Conservation (phyloP, 805 yeast species). For the Pichia pseudocactophila region DNA sequence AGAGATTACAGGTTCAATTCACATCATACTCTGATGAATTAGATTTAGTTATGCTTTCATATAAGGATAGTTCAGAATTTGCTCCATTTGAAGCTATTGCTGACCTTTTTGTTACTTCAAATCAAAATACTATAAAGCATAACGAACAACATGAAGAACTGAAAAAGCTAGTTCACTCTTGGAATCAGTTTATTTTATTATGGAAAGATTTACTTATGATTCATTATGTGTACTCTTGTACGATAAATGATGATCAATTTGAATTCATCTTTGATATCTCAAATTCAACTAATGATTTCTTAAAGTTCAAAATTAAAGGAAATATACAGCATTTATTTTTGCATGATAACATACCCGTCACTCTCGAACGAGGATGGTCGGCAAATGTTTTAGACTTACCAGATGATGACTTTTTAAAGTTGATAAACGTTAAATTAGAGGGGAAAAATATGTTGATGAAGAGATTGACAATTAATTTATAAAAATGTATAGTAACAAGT, state of each 20-base stretch:
- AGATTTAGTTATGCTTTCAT: background rate
- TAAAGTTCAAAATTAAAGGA: background rate
- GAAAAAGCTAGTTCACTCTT: background rate
- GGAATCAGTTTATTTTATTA: slow-evolving; percentile 3
- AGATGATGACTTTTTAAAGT: background rate
- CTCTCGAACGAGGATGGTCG: no score
- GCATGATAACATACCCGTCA: no score
- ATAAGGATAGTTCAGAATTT: no score
- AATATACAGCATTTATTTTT: background rate
- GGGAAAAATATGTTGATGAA: no score
- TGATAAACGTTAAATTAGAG: no score
- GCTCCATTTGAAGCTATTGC: background rate
- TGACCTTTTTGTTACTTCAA: background rate
- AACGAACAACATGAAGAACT: background rate
- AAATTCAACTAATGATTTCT: background rate
- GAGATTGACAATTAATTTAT: no score
- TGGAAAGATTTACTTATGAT: slow-evolving; percentile 11
- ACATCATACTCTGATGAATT: background rate
- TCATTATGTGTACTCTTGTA: slow-evolving; percentile 3
- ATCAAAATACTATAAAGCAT: background rate
- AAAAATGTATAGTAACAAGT: no score
- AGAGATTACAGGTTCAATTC: background rate
- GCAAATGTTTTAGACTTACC: no score
- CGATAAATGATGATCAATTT: background rate
- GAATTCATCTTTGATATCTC: slow-evolving; percentile 1